These are phyloP conservation scores for Psilocybe tampanensis DNA, from an alignment of 768 basidiomycete genomes.

Conservation along the genomic window DNA sequence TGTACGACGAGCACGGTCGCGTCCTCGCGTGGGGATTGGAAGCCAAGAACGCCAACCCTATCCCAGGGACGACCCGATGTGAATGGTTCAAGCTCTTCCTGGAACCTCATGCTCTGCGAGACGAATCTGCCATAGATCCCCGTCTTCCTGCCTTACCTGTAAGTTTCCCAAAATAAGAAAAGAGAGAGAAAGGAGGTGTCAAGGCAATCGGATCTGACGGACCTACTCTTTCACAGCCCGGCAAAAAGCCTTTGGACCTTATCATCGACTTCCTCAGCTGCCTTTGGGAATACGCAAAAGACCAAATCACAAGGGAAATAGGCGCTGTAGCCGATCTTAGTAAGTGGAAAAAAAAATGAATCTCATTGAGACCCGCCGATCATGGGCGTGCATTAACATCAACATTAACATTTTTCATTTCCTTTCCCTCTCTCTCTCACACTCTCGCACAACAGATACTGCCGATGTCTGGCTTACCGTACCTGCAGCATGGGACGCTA, in stretches of 20 bases:
- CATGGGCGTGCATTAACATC: neutral
- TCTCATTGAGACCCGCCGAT: neutral
- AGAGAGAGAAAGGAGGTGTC: no score
- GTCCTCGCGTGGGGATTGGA: conserved; percentile 87
- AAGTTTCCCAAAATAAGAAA: conserved; percentile 28
- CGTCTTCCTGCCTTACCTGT: conserved; percentile 82
- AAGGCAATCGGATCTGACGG: conserved; percentile 8
- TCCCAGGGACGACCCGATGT: conserved; percentile 60
- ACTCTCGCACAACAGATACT: no score
- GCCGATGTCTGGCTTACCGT: conserved; percentile 88
- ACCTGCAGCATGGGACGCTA: conserved; percentile 90
- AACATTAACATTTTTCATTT: conserved; percentile 9
- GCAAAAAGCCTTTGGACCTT: conserved; percentile 76
- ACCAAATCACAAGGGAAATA: conserved; percentile 85
- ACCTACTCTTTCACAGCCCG: conserved; percentile 46
- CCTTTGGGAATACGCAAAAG: conserved; percentile 86
- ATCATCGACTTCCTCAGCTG: conserved; percentile 84
- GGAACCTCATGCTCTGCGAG: conserved; percentile 79
- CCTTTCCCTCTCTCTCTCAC: no score
- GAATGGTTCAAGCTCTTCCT: conserved; percentile 86
- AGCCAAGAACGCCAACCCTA: conserved; percentile 77
- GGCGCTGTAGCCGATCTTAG: conserved; percentile 85
- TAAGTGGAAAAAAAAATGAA: conserved; percentile 34
- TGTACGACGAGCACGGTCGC: conserved; percentile 75
- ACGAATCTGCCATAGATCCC: conserved; percentile 70